phyloP scores from a whole-genome alignment of 1,284 basidiomycete genomes.

The Mycena citricolor region DNA sequence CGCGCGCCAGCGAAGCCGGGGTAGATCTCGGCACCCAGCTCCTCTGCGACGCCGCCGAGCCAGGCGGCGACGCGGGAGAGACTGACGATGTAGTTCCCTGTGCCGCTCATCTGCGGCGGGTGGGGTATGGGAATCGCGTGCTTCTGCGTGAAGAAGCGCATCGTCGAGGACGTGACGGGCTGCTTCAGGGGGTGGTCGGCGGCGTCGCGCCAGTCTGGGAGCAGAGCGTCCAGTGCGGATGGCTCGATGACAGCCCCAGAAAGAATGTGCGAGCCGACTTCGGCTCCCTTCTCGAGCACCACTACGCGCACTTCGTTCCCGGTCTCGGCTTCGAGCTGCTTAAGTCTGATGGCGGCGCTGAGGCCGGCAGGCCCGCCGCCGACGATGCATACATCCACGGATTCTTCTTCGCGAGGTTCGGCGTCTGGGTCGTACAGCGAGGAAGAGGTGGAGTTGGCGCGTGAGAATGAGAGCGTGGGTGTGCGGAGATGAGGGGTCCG shows the following conservation, averaged over 20 bases:
- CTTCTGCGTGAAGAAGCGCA: constrained; percentile 85
- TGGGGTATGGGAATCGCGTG: constrained; percentile 86
- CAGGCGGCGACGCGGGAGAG: constrained; percentile 88
- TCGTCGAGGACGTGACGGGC: constrained; percentile 76
- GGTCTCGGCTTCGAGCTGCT: constrained; percentile 85
- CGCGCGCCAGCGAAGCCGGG: constrained; percentile 94
- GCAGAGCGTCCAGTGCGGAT: constrained; percentile 85
- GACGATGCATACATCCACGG: constrained; percentile 92
- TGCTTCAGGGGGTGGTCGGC: constrained; percentile 71
- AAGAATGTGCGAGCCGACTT: constrained; percentile 93
- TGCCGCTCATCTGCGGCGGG: constrained; percentile 96
- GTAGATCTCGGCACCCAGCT: constrained; percentile 92
- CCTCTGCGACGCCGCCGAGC: constrained; percentile 88
- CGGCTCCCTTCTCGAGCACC: constrained; percentile 92
- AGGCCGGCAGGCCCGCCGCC: constrained; percentile 95
- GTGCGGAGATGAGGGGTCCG: too few relatives aligned
- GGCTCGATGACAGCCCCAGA: constrained; percentile 97
- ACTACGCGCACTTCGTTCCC: constrained; percentile 87
- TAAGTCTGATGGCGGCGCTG: constrained; percentile 90
- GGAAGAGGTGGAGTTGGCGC: not conserved
- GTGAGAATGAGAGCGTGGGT: too few relatives aligned
- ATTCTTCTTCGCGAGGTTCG: constrained; percentile 64
- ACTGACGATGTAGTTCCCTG: constrained; percentile 89
- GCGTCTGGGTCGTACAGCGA: constrained; percentile 8
- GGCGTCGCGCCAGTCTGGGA: constrained; percentile 85